Evolutionary conservation across 805 yeast species (phyloP).

Genomic region (Blastobotrys parvus): DNA sequence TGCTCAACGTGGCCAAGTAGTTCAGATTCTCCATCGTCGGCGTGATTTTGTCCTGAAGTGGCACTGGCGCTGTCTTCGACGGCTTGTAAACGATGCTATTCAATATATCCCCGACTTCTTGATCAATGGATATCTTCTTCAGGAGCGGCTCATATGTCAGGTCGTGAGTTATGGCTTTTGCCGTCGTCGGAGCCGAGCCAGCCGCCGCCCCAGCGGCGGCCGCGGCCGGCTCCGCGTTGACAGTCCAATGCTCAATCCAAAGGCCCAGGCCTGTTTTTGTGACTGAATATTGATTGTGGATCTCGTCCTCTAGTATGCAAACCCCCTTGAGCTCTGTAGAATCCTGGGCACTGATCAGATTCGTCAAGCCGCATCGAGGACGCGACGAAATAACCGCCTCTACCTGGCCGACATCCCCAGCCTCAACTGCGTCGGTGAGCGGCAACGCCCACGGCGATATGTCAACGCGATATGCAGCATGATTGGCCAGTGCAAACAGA

Average conservation of each 20-base stretch:
- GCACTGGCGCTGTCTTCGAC: constrained; percentile 3
- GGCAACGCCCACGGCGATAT: constrained; percentile 9
- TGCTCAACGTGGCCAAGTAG: constrained; percentile 19
- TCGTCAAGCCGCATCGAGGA: constrained; percentile 21
- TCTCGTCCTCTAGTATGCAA: not conserved
- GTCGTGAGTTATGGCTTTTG: not conserved
- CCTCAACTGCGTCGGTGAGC: constrained; percentile 6
- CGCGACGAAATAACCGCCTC: not conserved
- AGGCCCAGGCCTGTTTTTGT: constrained; percentile 3
- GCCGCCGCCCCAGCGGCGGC: not conserved
- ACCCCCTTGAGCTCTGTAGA: constrained; percentile 11
- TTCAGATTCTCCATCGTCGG: constrained; percentile 20
- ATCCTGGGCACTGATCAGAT: constrained; percentile 14
- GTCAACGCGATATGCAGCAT: constrained; percentile 4
- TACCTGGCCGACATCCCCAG: constrained; percentile 3
- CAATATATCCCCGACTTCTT: constrained; percentile 4
- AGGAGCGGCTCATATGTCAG: constrained; percentile 7
- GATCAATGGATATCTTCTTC: constrained; percentile 2
- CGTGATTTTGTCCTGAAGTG: constrained; percentile 15
- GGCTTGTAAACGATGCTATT: not conserved
- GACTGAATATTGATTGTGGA: constrained; percentile 2
- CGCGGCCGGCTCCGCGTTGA: not conserved
- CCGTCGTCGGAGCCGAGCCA: not conserved
- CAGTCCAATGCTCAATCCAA: constrained; percentile 7
- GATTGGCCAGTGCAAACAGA: not conserved